These are phyloP conservation scores for Lithospermum erythrorhizon DNA, from an alignment of 257 asterid genomes.

Conservation along the genomic window DNA sequence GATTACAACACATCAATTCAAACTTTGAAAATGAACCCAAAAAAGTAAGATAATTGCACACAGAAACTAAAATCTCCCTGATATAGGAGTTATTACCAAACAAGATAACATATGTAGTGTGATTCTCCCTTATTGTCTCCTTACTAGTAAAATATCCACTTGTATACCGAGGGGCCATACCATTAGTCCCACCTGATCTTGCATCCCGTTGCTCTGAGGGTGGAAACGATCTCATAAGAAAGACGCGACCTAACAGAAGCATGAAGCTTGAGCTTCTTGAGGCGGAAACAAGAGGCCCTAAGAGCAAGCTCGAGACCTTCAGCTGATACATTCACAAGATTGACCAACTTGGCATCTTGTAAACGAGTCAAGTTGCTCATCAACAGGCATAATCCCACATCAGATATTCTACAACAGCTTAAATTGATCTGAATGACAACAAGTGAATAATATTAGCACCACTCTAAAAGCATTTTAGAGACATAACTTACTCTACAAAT, in stretches of 20 bases:
- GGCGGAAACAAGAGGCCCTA: slow-evolving; percentile 37
- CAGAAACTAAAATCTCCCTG: neutral
- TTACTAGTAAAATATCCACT: neutral
- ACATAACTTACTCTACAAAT: too few species aligned
- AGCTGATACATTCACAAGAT: slow-evolving; percentile 40
- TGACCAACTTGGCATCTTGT: slow-evolving; percentile 53
- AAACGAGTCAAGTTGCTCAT: slow-evolving; percentile 56
- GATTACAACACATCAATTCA: too few species aligned
- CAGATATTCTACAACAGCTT: slow-evolving; percentile 40
- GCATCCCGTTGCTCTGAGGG: slow-evolving; percentile 46
- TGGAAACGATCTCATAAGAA: slow-evolving; percentile 32
- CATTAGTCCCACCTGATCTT: slow-evolving; percentile 62
- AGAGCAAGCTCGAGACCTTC: slow-evolving; percentile 54
- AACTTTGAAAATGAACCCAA: too few species aligned
- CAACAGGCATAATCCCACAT: slow-evolving; percentile 55
- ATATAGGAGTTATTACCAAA: too few species aligned
- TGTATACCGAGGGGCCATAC: neutral
- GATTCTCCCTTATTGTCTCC: neutral
- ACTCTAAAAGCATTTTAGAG: neutral
- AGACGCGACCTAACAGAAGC: slow-evolving; percentile 28
- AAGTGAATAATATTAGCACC: neutral
- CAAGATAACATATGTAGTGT: neutral
- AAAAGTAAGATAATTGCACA: neutral
- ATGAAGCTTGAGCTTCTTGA: slow-evolving; percentile 54
- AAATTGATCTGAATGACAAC: slow-evolving; percentile 41